Conservation (phyloP, 495 filamentous ascomycete species). For the Hyaloscypha hepaticicola region DNA sequence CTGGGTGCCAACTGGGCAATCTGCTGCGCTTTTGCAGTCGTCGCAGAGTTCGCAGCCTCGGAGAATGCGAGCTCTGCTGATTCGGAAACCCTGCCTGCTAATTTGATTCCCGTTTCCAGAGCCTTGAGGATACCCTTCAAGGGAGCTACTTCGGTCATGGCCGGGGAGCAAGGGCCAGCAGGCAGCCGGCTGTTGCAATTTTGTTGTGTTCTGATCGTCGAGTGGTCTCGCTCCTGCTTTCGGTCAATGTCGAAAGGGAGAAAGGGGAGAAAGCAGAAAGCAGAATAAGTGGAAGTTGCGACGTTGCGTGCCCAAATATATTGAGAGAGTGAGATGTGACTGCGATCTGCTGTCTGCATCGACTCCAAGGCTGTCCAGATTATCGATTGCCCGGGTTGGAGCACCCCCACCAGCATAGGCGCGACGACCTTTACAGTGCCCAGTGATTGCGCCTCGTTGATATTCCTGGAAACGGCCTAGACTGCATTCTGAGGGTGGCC, state of each 20-base stretch:
- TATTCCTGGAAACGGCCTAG: slow-evolving; percentile 14
- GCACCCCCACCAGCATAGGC: background rate
- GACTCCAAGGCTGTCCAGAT: background rate
- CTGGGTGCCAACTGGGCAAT: slow-evolving; percentile 22
- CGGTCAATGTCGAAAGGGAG: background rate
- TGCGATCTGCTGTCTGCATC: background rate
- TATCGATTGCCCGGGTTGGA: background rate
- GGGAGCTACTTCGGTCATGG: slow-evolving; percentile 26
- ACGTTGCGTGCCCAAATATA: background rate
- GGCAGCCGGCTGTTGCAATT: background rate
- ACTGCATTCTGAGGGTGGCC: background rate
- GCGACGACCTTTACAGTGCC: background rate
- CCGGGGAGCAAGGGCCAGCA: slow-evolving; percentile 5
- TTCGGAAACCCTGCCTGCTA: slow-evolving; percentile 15
- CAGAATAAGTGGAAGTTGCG: background rate
- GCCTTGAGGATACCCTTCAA: slow-evolving; percentile 28
- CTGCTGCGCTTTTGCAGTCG: slow-evolving; percentile 20
- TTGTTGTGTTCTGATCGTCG: background rate
- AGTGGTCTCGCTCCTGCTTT: background rate
- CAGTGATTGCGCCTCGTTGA: background rate
- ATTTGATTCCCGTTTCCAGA: slow-evolving; percentile 24
- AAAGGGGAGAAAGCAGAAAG: background rate
- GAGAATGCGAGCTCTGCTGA: slow-evolving; percentile 18
- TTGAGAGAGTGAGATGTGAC: background rate
- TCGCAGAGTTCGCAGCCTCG: slow-evolving; percentile 16